Conservation (phyloP, 2,329 filamentous ascomycete genomes). For the Pseudogymnoascus destructans region DNA sequence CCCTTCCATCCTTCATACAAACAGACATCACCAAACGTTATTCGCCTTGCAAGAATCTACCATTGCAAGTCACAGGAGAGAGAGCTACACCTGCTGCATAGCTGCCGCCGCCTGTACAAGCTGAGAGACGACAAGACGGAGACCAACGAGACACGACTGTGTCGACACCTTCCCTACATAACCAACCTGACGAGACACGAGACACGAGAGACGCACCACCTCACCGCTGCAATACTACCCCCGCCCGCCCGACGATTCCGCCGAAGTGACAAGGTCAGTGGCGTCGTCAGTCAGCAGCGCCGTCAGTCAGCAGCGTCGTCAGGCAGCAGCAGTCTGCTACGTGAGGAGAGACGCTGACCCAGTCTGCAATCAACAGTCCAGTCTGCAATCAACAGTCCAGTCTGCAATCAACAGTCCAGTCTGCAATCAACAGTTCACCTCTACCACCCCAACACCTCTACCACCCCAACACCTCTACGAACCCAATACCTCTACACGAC, state of each 20-base stretch:
- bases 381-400: too few relatives aligned
- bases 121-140: background rate
- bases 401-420: too few relatives aligned
- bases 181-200: too few relatives aligned
- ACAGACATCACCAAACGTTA: background rate
- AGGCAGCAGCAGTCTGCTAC: background rate
- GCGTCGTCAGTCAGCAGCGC: background rate
- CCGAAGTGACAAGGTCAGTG: background rate
- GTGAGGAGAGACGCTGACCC: background rate
- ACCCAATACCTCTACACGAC: background rate
- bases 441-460: too few relatives aligned
- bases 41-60: background rate
- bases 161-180: background rate
- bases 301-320: background rate
- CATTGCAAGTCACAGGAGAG: background rate
- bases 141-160: background rate
- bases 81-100: background rate
- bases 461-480: too few relatives aligned
- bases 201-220: too few relatives aligned
- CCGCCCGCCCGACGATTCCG: too few relatives aligned
- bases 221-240: background rate
- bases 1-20: too few relatives aligned
- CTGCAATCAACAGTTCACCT: too few relatives aligned
- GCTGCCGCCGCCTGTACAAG: background rate
- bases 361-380: background rate